Evolutionary conservation across 495 filamentous ascomycete species (phyloP).

Genomic region (Neurospora hispaniola): DNA sequence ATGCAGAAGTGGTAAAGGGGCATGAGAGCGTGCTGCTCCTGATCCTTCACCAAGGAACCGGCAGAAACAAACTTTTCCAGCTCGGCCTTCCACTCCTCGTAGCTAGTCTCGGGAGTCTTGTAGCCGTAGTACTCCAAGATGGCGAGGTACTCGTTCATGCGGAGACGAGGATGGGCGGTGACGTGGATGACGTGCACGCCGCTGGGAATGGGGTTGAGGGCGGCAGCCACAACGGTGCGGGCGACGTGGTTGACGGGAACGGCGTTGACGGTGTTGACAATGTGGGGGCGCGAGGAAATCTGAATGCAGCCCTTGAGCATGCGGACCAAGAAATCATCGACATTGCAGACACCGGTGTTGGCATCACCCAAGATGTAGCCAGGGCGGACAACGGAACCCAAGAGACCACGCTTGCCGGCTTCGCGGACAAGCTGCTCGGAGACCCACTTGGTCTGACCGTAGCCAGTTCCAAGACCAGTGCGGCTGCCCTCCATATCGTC

Average conservation of each 20-base stretch:
- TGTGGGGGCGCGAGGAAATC: constrained; percentile 56
- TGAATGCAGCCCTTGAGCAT: constrained; percentile 87
- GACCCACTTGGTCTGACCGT: constrained; percentile 75
- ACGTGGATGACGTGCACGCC: constrained; percentile 48
- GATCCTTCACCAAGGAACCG: constrained; percentile 37
- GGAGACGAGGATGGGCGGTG: constrained; percentile 69
- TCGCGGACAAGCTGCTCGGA: constrained; percentile 69
- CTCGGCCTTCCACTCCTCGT: constrained; percentile 42
- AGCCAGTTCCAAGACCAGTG: constrained; percentile 53
- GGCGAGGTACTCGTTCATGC: constrained; percentile 66
- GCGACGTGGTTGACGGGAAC: constrained; percentile 84
- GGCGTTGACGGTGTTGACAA: constrained; percentile 82
- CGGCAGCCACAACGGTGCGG: constrained; percentile 61
- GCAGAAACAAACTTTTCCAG: constrained; percentile 55
- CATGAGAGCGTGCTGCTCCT: constrained; percentile 64
- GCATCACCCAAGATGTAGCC: constrained; percentile 80
- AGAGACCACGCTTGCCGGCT: constrained; percentile 67
- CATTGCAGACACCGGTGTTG: constrained; percentile 61
- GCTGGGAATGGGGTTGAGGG: constrained; percentile 49
- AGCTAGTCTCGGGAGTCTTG: constrained; percentile 55
- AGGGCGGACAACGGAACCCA: constrained; percentile 67
- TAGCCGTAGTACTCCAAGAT: constrained; percentile 71
- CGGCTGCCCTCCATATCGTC: constrained; percentile 39
- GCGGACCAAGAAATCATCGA: constrained; percentile 87
- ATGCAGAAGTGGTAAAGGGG: constrained; percentile 81